Base-by-base conservation (phyloP, 208 protist genomes). In the Leishmania turanica region DNA sequence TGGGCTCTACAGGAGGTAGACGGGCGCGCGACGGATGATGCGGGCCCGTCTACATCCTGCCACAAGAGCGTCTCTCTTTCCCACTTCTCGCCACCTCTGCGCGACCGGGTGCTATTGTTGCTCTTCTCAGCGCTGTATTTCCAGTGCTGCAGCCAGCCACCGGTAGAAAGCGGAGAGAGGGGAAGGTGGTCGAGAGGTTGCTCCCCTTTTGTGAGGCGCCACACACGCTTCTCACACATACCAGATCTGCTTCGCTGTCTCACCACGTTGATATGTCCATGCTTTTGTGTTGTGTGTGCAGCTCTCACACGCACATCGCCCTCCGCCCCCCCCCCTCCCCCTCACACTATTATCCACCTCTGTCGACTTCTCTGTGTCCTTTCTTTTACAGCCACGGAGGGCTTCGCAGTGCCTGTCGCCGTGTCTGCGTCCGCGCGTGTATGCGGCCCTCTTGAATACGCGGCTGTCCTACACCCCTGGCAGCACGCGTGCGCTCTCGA, bases 361-460 rank as follows among this genome's bases (percentile, higher is more conserved):
- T 31, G 40, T 6, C 68, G 15, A 21, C 68, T 34, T 73, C 9
- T 71, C 24, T 31, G 45, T 49, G 6, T 40, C 68, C 27, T 73
- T 7, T 53, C 27, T 1, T 24, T 53, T 45, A 73, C 68, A 73
- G 27, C 68, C 11, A 47, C 42, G 42, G 24, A 53, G 68, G 9
- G 45, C 65, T 71, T 71, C 40, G 31, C 40, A 53, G 27, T 53
- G 68, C 49, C 68, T 17, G 62, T 19, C 62, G 27, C 31, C 8
- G 65, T 79, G 54, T n/a, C 40, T 73, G 47, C 17, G 21, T 60
- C 21, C 45, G 71, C 81, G 40, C 76, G 49, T 60, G 42, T 42
- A 54, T 85, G 40, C 76, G 54, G 3, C 37, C 85, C 37, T 89
- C 83, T 81, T 34, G 27, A 83, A 71, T 53, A 86, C 40, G 79